phyloP scores from a whole-genome alignment of 169 alveolate genomes.

The Plasmodium vivax region DNA sequence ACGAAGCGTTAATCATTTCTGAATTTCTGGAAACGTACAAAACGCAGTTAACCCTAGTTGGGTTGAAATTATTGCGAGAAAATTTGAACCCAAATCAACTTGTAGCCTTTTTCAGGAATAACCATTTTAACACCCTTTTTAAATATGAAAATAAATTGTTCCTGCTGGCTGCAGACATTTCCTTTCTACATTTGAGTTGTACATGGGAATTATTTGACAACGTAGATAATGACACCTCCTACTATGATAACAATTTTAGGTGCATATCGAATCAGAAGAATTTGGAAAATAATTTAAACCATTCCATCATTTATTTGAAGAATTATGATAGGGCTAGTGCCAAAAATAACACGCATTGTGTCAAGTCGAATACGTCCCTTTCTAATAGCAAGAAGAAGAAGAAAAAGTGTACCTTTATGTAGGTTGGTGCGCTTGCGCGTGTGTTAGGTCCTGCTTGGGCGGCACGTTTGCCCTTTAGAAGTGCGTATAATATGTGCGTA shows the following conservation, averaged over 20 bases:
- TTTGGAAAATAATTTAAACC: slow-evolving; percentile 5
- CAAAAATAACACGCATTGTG: slow-evolving; percentile 6
- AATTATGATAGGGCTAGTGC: slow-evolving; percentile 24
- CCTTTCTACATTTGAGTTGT: slow-evolving; percentile 73
- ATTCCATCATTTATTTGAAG: slow-evolving; percentile 4
- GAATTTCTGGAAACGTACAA: slow-evolving; percentile 71
- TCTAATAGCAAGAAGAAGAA: slow-evolving; percentile 47
- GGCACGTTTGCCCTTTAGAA: neutral
- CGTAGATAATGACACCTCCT: slow-evolving; percentile 69
- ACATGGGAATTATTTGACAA: slow-evolving; percentile 76
- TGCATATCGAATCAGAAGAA: slow-evolving; percentile 35
- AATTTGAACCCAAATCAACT: slow-evolving; percentile 64
- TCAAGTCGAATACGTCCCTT: slow-evolving; percentile 18
- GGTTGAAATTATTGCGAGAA: slow-evolving; percentile 58
- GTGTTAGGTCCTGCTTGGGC: neutral
- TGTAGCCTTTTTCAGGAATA: slow-evolving; percentile 72
- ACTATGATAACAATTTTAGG: slow-evolving; percentile 62
- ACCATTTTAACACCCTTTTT: slow-evolving; percentile 73
- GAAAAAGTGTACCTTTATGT: slow-evolving; percentile 72
- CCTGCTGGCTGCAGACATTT: slow-evolving; percentile 54
- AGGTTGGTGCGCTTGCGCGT: neutral
- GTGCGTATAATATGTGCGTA: neutral
- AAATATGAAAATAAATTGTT: slow-evolving; percentile 71
- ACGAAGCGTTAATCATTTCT: slow-evolving; percentile 69
- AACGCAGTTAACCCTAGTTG: slow-evolving; percentile 69